These are phyloP conservation scores for Blepharisma stoltei DNA, from an alignment of 73 alveolate genomes.

Conservation along the genomic window DNA sequence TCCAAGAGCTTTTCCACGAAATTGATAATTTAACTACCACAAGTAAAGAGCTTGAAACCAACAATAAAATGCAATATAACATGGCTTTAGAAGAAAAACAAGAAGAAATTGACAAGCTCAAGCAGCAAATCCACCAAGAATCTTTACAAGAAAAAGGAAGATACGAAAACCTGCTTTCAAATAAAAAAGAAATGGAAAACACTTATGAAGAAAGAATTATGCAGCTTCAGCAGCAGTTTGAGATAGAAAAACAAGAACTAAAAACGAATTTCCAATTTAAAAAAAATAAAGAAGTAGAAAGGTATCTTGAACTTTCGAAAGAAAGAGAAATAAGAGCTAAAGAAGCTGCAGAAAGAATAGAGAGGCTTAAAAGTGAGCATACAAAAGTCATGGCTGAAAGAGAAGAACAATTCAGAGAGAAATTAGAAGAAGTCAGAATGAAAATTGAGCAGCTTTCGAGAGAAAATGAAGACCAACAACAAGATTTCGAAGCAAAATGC, in stretches of 20 bases:
- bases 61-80: conserved; percentile 51
- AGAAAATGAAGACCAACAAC: conserved; percentile 31
- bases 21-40: conserved; percentile 59
- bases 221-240: neutral
- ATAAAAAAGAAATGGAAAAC: conserved; percentile 60
- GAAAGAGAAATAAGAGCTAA: conserved; percentile 5
- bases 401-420: neutral
- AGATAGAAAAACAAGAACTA: neutral
- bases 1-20: conserved; percentile 64
- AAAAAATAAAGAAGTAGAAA: neutral
- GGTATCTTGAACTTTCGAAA: neutral
- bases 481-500: conserved; percentile 32
- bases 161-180: conserved; percentile 51
- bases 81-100: conserved; percentile 55
- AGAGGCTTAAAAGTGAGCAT: conserved; percentile 23
- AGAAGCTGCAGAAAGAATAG: conserved; percentile 24
- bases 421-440: conserved; percentile 29
- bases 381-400: conserved; percentile 13
- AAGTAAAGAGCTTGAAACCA: conserved; percentile 54
- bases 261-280: neutral
- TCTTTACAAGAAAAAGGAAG: conserved; percentile 43
- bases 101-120: conserved; percentile 53
- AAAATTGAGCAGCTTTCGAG: conserved; percentile 12
- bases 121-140: conserved; percentile 57
- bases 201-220: conserved; percentile 20